Percentiles rank a stretch among this genome's conserved stretches.
These are phyloP conservation scores for Capsicum baccatum DNA, from an alignment of 257 asterid species.

Conservation along the genomic window DNA sequence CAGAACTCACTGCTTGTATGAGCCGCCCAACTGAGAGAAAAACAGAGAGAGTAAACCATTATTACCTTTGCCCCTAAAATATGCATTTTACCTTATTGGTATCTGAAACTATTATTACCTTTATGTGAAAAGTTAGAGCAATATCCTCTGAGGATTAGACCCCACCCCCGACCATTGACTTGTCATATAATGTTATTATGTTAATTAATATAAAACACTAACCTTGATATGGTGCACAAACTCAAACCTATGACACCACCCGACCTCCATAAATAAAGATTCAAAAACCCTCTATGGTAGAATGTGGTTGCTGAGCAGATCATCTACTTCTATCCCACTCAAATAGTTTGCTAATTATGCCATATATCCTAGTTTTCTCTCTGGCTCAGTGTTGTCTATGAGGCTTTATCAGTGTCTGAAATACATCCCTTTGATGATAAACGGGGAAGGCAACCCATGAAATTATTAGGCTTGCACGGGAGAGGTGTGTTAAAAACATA, in stretches of 20 bases:
- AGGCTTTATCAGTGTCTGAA: background rate
- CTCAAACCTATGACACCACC: background rate
- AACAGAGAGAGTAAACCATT: slow-evolving; percentile 6
- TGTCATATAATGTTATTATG: background rate
- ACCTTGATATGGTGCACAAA: background rate
- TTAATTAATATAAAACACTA: background rate
- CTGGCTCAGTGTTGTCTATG: background rate
- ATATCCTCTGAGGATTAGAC: background rate
- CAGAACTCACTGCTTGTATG: slow-evolving; percentile 88
- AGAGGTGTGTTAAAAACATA: background rate
- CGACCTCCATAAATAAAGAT: background rate
- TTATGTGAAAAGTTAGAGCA: background rate
- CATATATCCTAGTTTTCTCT: background rate
- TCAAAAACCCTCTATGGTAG: background rate
- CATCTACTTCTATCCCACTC: background rate
- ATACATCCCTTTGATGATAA: background rate
- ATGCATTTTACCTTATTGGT: background rate
- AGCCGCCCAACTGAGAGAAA: slow-evolving; percentile 80
- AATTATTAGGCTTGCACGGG: no score
- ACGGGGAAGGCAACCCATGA: background rate
- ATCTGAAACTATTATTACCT: background rate
- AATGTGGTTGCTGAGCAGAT: background rate
- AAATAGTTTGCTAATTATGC: background rate
- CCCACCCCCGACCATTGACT: background rate
- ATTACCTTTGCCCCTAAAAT: no score